Percentiles rank a stretch among this genome's conserved stretches.
Conservation (phyloP, 352 stramenopile genomes). For the Pythium sp. region DNA sequence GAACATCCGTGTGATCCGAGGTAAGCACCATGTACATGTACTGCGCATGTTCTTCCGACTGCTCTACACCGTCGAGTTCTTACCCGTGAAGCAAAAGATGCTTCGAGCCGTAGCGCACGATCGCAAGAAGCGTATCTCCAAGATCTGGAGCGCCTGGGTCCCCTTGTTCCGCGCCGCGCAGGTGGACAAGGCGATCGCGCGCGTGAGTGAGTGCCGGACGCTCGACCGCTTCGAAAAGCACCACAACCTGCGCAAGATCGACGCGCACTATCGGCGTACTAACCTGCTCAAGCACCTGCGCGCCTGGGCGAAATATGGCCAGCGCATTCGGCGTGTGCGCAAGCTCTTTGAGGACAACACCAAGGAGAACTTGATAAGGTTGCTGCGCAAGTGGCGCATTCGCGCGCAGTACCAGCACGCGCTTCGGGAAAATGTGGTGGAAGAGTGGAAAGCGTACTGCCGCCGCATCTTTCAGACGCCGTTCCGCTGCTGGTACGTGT, state of each 20-base stretch:
- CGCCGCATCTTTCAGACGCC: slow-evolving; percentile 68
- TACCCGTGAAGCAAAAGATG: slow-evolving; percentile 44
- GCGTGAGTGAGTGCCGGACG: slow-evolving; percentile 44
- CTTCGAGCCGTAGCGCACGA: slow-evolving; percentile 33
- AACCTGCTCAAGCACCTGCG: slow-evolving; percentile 51
- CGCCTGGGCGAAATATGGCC: slow-evolving; percentile 46
- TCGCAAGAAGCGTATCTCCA: slow-evolving; percentile 30
- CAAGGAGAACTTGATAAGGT: slow-evolving; percentile 30
- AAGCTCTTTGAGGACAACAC: slow-evolving; percentile 65
- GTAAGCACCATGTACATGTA: slow-evolving; percentile 27
- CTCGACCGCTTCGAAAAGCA: slow-evolving; percentile 67
- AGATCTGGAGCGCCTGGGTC: slow-evolving; percentile 37
- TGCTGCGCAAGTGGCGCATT: slow-evolving; percentile 50
- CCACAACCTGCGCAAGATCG: slow-evolving; percentile 70
- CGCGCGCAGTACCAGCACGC: slow-evolving; percentile 55
- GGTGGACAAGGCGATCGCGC: slow-evolving; percentile 55
- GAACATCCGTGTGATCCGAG: slow-evolving; percentile 59
- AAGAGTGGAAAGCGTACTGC: slow-evolving; percentile 61
- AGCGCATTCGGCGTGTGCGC: slow-evolving; percentile 55
- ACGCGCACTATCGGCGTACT: slow-evolving; percentile 54
- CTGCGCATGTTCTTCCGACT: slow-evolving; percentile 56
- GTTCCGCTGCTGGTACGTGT: slow-evolving; percentile 69
- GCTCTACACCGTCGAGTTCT: slow-evolving; percentile 34
- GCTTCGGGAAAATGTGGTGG: slow-evolving; percentile 44
- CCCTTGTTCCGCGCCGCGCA: slow-evolving; percentile 45